Conservation (phyloP, 352 stramenopile species). For the Globisporangium splendens region DNA sequence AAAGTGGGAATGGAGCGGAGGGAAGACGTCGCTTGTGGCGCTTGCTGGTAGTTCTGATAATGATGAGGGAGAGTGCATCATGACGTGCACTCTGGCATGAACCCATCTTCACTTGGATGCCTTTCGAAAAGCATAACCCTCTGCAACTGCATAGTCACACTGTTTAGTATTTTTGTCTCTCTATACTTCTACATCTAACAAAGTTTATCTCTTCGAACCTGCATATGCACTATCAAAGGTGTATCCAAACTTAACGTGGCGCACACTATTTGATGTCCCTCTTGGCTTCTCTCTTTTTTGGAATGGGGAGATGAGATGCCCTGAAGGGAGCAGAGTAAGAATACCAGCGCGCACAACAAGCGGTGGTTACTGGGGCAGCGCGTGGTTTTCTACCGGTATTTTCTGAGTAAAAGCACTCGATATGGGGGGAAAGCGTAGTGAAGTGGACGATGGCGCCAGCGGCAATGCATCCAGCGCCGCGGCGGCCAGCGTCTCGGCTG, state of each 20-base stretch:
- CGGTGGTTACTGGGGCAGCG: not conserved
- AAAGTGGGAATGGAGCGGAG: not conserved
- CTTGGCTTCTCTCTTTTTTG: too few relatives aligned
- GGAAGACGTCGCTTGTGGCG: not conserved
- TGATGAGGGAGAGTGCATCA: not conserved
- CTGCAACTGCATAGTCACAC: not conserved
- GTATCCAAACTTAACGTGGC: too few relatives aligned
- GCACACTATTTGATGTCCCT: too few relatives aligned
- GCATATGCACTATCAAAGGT: too few relatives aligned
- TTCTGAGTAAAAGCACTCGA: not conserved
- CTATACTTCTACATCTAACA: too few relatives aligned
- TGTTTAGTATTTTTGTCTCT: too few relatives aligned
- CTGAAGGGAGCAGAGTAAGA: not conserved
- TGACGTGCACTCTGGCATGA: not conserved
- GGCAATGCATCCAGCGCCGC: not conserved
- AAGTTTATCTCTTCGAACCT: too few relatives aligned
- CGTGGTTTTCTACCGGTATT: conserved; percentile 14
- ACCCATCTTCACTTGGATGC: not conserved
- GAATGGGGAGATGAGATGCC: not conserved
- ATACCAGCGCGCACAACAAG: not conserved
- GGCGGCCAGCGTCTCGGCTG: not conserved
- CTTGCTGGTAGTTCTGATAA: not conserved
- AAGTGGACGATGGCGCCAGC: not conserved
- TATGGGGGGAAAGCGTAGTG: conserved; percentile 14
- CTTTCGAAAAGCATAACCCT: not conserved